A percentile compares a stretch with the other conserved stretches of the same genome.
These are phyloP conservation scores for Didymella glomerata DNA, from an alignment of 2,329 filamentous ascomycete genomes.

Conservation along the genomic window DNA sequence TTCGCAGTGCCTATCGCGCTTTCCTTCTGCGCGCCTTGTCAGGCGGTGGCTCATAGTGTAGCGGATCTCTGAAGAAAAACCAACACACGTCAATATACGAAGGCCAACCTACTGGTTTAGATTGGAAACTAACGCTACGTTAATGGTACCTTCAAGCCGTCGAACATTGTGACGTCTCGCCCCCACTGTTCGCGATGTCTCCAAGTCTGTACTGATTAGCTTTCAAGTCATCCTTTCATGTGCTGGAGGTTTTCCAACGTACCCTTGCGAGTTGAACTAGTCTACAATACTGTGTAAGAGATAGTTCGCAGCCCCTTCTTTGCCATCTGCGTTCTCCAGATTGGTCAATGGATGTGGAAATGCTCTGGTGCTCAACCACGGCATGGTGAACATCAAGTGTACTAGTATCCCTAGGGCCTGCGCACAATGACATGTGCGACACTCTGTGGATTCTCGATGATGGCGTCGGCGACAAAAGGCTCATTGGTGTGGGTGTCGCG, in stretches of 20 bases:
- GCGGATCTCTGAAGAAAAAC: slow-evolving; percentile 56
- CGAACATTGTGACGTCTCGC: slow-evolving; percentile 22
- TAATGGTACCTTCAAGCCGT: slow-evolving; percentile 51
- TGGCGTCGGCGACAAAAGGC: slow-evolving; percentile 81
- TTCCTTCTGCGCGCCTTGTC: slow-evolving; percentile 68
- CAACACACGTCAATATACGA: slow-evolving; percentile 49
- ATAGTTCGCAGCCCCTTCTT: slow-evolving; percentile 48
- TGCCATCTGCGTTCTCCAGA: slow-evolving; percentile 47
- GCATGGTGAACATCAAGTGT: slow-evolving; percentile 85
- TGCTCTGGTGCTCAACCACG: slow-evolving; percentile 56
- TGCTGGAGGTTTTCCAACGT: not conserved
- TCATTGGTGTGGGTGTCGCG: slow-evolving; percentile 41
- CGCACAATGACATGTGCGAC: slow-evolving; percentile 81
- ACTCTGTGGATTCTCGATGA: slow-evolving; percentile 79
- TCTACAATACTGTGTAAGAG: slow-evolving; percentile 49
- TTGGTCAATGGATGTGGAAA: slow-evolving; percentile 62
- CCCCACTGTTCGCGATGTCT: slow-evolving; percentile 56
- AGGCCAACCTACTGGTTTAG: slow-evolving; percentile 32
- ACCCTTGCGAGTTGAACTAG: slow-evolving; percentile 10
- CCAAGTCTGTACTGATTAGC: not conserved
- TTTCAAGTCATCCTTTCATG: accelerated
- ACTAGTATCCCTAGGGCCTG: slow-evolving; percentile 76
- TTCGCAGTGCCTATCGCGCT: slow-evolving; percentile 65
- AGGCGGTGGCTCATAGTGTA: slow-evolving; percentile 49
- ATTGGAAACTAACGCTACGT: slow-evolving; percentile 60